Evolutionary conservation across 768 basidiomycete species (phyloP).

Genomic region (Sporobolomyces pararoseus): DNA sequence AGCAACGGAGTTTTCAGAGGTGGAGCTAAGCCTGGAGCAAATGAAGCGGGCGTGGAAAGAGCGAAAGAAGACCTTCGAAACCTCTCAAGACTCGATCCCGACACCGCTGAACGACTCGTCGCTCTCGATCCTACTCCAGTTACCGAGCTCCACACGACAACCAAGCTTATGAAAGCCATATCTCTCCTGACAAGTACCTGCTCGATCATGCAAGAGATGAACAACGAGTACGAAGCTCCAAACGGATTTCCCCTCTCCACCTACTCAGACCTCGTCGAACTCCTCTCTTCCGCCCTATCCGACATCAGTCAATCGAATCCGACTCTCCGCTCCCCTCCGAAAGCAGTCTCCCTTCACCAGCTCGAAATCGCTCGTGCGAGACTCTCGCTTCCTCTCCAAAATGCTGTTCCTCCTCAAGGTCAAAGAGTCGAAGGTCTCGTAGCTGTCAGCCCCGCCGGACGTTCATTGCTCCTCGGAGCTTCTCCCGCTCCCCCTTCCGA

Average conservation of each 20-base stretch:
- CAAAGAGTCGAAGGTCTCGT: neutral
- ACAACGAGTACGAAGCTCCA: neutral
- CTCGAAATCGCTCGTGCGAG: constrained; percentile 5
- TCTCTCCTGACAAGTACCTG: neutral
- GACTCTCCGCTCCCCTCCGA: neutral
- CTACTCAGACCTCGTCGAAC: neutral
- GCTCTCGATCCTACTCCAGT: constrained; percentile 6
- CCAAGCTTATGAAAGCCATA: constrained; percentile 14
- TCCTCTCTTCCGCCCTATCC: neutral
- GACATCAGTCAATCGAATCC: neutral
- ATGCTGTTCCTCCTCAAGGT: constrained; percentile 1
- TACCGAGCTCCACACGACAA: constrained; percentile 6
- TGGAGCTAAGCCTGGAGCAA: neutral
- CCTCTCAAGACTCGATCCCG: neutral
- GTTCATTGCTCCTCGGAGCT: neutral
- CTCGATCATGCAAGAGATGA: neutral
- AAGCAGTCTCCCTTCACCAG: neutral
- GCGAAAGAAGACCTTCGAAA: neutral
- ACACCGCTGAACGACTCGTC: neutral
- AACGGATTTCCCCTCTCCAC: neutral
- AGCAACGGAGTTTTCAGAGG: neutral
- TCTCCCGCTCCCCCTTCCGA: constrained; percentile 1
- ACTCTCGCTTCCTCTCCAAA: constrained; percentile 1
- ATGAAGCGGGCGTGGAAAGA: neutral
- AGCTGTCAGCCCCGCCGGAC: neutral